phyloP scores from a whole-genome alignment of 2,329 filamentous ascomycete genomes.

The Penicillium capsulatum region DNA sequence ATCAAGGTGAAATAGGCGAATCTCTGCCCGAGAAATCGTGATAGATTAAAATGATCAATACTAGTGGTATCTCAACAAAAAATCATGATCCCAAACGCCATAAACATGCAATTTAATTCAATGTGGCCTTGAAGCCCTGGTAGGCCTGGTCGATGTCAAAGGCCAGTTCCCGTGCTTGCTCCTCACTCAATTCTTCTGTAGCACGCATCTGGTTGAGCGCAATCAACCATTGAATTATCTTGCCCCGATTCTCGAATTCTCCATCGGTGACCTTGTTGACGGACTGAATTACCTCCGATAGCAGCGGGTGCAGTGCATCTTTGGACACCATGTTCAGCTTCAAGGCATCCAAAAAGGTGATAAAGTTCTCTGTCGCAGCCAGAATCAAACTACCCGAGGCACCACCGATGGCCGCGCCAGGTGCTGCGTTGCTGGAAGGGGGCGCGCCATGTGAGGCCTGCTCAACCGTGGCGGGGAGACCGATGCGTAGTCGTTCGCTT shows the following conservation, averaged over 20 bases:
- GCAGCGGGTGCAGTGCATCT: slow-evolving; percentile 88
- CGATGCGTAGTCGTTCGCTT: slow-evolving; percentile 85
- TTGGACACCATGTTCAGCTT: slow-evolving; percentile 90
- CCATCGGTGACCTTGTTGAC: slow-evolving; percentile 95
- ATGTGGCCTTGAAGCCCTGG: slow-evolving; percentile 80
- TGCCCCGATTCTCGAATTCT: slow-evolving; percentile 91
- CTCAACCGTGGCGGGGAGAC: slow-evolving; percentile 79
- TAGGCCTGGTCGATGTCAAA: slow-evolving; percentile 94
- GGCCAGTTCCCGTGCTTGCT: slow-evolving; percentile 82
- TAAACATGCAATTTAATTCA: slow-evolving; percentile 47
- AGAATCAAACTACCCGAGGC: slow-evolving; percentile 67
- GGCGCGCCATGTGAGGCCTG: slow-evolving; percentile 52
- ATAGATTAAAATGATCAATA: background rate
- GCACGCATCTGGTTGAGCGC: slow-evolving; percentile 97
- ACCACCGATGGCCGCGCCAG: slow-evolving; percentile 26
- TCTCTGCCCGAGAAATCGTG: no score
- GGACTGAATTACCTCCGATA: slow-evolving; percentile 93
- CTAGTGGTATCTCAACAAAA: slow-evolving; percentile 10
- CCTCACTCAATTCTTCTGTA: slow-evolving; percentile 80
- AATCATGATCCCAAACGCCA: slow-evolving; percentile 16
- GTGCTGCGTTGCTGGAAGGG: slow-evolving; percentile 37
- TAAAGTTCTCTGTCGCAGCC: slow-evolving; percentile 95
- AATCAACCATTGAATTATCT: slow-evolving; percentile 98
- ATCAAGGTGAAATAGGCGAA: no score
- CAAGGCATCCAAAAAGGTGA: slow-evolving; percentile 93